Base-by-base conservation (phyloP, 371 early-diverging fungal genomes). In the Caulochytrium protostelioides region DNA sequence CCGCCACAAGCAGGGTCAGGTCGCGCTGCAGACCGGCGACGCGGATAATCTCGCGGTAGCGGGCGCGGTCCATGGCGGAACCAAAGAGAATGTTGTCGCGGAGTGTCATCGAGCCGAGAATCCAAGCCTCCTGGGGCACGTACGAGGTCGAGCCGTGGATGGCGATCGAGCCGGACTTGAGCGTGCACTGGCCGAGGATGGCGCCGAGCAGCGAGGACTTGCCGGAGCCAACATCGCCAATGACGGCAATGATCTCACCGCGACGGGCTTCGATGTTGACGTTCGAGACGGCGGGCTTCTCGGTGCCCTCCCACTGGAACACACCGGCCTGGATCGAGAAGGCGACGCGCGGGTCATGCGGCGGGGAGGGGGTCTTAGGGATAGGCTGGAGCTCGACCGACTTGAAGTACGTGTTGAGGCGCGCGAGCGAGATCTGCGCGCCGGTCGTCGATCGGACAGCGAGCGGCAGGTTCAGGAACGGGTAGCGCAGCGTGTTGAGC, bases 111-210 rank as follows among this genome's bases (percentile, higher is more conserved):
- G n/a, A 26, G n/a, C 10, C 27, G n/a, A 26, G 57, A 41, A 66
- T 61, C 62, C 62, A 67, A 4, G 67, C 53, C 19, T 55, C 45
- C 35, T 64, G 65, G 14, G 66, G 55, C n/a, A 49, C 52, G 38
- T 59, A 63, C 2, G 59, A 43, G 3, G 44, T 32, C 4, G 48
- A 34, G 12, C 47, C 58, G 37, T 58, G 60, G 8, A 53, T 38
- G n/a, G 52, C 32, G 25, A 63, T 47, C 3, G 61, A 38, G 32
- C 50, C 27, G 19, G 47, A 45, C 13, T 23, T 12, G 26, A 24
- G 21, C 8, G 13, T 6, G 37, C 19, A 31, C 21, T 18, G 31
- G 12, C 6, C 31, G 18, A 31, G 18, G 18, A 31, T 12, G 6
- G 16, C 16, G n/a, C 31, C 21, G 31, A 31, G 21, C 16, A 7